Base-by-base conservation (phyloP, 768 basidiomycete genomes). In the Ephemerocybe angulata region DNA sequence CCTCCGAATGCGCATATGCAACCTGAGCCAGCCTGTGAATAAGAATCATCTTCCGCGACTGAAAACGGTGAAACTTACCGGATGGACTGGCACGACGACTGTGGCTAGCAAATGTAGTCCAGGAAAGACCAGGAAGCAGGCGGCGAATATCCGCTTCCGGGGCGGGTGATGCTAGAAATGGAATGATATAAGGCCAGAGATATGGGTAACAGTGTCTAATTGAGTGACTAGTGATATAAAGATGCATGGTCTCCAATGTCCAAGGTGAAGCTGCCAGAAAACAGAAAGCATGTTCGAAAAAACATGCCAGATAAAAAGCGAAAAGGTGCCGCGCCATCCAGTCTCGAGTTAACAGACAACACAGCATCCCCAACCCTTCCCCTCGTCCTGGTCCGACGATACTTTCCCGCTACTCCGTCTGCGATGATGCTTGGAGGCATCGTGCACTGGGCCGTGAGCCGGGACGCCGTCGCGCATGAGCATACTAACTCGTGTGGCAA, bases 401-500 rank as follows among this genome's bases (percentile, higher is more conserved):
- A 52, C 64, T 61, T 72, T 75, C n/a, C 75, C 76, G 41, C 82
- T 82, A 60, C 77, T 84, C 66, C 71, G 77, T 65, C 82, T 71
- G 60, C 82, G 70, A 63, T 83, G 80, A 58, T 82, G 80, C 8
- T 62, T 68, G 28, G 70, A 68, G 60, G 69, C 72, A 33, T 62
- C 67, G 60, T 67, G 67, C 58, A 59, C 65, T 21, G 62, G 67
- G 33, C 74, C 70, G 64, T 77, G 72, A 27, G 75, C 71, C 7
- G 83, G 81, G 24, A 84, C 87, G 2, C 89, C 89, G 55, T 95
- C 93, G 21, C 94, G 79, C 81, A 96, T 94, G 54, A 98, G 73
- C 90, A 98, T 97, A 66, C 93, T 94, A 42, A 93, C 94, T 41
- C 97, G 79, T 11, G 97, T 98, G 29, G 97, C 97, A 0, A 91